Conservation (phyloP, 2,329 filamentous ascomycete species). For the Penicillium hesseltinei region DNA sequence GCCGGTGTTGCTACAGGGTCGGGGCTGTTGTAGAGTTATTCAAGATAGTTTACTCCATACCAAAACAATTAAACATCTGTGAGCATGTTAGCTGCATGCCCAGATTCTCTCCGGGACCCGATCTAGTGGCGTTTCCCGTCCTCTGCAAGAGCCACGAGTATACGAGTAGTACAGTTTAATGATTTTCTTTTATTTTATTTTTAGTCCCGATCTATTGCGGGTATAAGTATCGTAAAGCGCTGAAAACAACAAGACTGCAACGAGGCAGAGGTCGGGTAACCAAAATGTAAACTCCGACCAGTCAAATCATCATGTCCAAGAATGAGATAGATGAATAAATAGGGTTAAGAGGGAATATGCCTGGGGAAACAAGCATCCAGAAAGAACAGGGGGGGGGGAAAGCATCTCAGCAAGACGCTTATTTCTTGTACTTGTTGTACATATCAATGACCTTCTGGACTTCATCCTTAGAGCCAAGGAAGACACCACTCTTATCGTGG, state of each 20-base stretch:
- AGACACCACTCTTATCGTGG: conserved; percentile 93
- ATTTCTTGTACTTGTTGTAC: conserved; percentile 57
- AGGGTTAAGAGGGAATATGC: conserved; percentile 1
- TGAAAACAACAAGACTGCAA: conserved; percentile 6
- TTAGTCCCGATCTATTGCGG: conserved; percentile 6
- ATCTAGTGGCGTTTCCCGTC: not conserved
- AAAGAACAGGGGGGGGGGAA: not conserved
- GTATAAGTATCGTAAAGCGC: conserved; percentile 12
- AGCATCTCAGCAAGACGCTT: conserved; percentile 6
- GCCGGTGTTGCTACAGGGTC: not conserved
- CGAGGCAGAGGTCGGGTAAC: conserved; percentile 2
- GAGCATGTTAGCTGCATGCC: not conserved
- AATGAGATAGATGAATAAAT: conserved; percentile 6
- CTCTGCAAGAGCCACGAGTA: not conserved
- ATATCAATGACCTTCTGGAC: conserved; percentile 90
- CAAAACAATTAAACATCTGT: not conserved
- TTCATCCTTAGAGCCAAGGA: conserved; percentile 91
- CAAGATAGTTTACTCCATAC: not conserved
- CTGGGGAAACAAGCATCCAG: conserved; percentile 2
- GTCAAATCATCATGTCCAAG: conserved; percentile 11
- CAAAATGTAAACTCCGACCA: conserved; percentile 3
- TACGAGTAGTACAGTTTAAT: conserved; percentile 1
- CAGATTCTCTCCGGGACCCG: not conserved
- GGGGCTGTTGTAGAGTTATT: not conserved
- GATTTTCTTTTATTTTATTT: conserved; percentile 11